phyloP scores from a whole-genome alignment of 73 alveolate genomes.

The Uronychia binucleata region DNA sequence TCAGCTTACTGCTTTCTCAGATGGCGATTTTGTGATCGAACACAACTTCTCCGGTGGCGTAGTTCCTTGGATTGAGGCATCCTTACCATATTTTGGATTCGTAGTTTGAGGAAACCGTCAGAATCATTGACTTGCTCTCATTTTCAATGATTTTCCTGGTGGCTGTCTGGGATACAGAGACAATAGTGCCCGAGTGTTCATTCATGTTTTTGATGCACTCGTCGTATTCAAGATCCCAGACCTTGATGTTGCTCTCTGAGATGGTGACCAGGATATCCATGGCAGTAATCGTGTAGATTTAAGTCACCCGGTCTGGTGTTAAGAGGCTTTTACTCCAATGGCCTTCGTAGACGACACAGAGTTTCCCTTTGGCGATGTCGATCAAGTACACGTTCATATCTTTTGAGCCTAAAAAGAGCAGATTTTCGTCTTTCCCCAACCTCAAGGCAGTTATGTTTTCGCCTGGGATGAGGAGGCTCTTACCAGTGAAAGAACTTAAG shows the following conservation, averaged over 20 bases:
- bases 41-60: slow-evolving; percentile 54
- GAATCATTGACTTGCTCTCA: slow-evolving; percentile 24
- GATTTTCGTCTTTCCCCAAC: slow-evolving; percentile 64
- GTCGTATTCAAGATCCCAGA: slow-evolving; percentile 71
- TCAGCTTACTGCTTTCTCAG: not conserved
- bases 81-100: slow-evolving; percentile 37
- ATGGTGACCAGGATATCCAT: slow-evolving; percentile 54
- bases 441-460: slow-evolving; percentile 66
- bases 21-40: slow-evolving; percentile 27
- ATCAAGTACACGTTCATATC: slow-evolving; percentile 69
- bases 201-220: slow-evolving; percentile 72
- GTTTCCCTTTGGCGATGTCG: slow-evolving; percentile 63
- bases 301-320: slow-evolving; percentile 37
- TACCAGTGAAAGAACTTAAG: slow-evolving; percentile 58
- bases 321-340: slow-evolving; percentile 57
- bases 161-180: slow-evolving; percentile 25
- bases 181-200: slow-evolving; percentile 45
- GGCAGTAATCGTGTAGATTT: slow-evolving; percentile 38
- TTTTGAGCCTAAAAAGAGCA: slow-evolving; percentile 64
- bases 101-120: slow-evolving; percentile 48
- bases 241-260: slow-evolving; percentile 63
- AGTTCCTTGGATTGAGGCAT: slow-evolving; percentile 38
- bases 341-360: slow-evolving; percentile 71
- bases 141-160: slow-evolving; percentile 24
- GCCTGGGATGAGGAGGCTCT: not conserved